Evolutionary conservation across 2,329 filamentous ascomycete species (phyloP), one percentile per base, ranked within the genome.

Genomic region (Sordariomycetes sp.): DNA sequence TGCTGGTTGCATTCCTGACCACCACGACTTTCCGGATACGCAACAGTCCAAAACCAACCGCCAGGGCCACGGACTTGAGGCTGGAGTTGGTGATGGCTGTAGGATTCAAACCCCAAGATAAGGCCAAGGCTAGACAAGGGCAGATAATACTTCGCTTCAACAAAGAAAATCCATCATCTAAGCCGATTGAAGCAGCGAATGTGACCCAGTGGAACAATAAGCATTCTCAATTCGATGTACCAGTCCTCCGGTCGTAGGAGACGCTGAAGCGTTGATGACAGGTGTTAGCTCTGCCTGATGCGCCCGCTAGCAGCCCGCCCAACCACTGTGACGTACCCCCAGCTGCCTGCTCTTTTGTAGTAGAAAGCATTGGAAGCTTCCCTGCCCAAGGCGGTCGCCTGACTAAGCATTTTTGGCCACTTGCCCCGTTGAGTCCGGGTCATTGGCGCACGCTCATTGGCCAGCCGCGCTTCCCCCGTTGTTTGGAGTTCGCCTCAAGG

Each of bases 321-420:
- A 10, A n/a, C 18, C 24, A 7, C 20, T 18, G 55, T 57, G 50
- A 57, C 55, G 55, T 57, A 57, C 55, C 34, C 37, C 55, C 34
- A 52, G 55, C 48, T 57, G 55, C 55, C 55, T 57, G 43, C 28
- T 50, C 24, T 37, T 53, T 7, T 12, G 5, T 2, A 52, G 46
- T 57, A 46, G 55, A 57, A 57, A 48, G 32, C 48, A 53, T 57
- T 57, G 55, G 55, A 57, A 57, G 50, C 55, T 57, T 57, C 55
- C 48, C 34, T 18, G 37, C n/a, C 11, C 7, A 24, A 50, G 11
- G 46, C 22, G 46, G 8, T 50, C n/a, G 46, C 20, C 22, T 53
- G n/a, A 34, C 24, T 53, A 53, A 53, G 51, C 51, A 34, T n/a
- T 51, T 48, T 50, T 57, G 55, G 55, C 55, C 55, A 57, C 55